phyloP scores from a whole-genome alignment of 73 alveolate genomes.

The Paramecium bursaria region DNA sequence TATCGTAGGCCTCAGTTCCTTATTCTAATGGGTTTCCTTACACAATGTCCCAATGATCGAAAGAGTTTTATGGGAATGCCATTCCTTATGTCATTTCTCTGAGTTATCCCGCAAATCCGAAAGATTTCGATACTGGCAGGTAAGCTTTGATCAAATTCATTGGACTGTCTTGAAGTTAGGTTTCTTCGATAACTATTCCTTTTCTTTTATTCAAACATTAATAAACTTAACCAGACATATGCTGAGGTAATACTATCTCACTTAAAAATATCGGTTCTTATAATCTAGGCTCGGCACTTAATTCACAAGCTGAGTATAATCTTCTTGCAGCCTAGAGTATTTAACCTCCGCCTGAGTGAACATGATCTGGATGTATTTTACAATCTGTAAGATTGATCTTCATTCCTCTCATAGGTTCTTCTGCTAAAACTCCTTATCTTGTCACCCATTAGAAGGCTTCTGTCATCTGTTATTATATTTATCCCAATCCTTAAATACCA shows the following conservation, averaged over 20 bases:
- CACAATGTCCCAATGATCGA: constrained; percentile 97
- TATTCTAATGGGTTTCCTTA: constrained; percentile 77
- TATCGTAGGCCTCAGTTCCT: constrained; percentile 76
- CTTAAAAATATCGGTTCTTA: constrained; percentile 92
- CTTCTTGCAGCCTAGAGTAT: constrained; percentile 94
- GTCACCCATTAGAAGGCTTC: constrained; percentile 88
- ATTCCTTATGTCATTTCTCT: constrained; percentile 97
- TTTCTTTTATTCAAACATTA: constrained; percentile 92
- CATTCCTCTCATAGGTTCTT: constrained; percentile 89
- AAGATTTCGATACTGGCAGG: constrained; percentile 99
- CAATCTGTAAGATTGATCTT: constrained; percentile 90
- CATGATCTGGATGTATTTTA: constrained; percentile 87
- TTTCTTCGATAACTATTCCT: constrained; percentile 95
- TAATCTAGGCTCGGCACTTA: constrained; percentile 89
- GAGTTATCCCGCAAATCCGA: constrained; percentile 98
- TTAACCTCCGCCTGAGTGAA: constrained; percentile 96
- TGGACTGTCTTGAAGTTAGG: constrained; percentile 87
- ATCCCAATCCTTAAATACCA: constrained; percentile 72
- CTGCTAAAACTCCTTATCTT: constrained; percentile 86
- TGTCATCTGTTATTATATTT: constrained; percentile 83
- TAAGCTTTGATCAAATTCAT: constrained; percentile 87
- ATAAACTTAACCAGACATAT: constrained; percentile 93
- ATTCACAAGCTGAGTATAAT: constrained; percentile 84
- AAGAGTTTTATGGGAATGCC: constrained; percentile 99
- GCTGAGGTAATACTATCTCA: constrained; percentile 88